Evolutionary conservation across 768 basidiomycete genomes (phyloP), one percentile per base, ranked within the genome.

Genomic region (Tubosaeta sp.): DNA sequence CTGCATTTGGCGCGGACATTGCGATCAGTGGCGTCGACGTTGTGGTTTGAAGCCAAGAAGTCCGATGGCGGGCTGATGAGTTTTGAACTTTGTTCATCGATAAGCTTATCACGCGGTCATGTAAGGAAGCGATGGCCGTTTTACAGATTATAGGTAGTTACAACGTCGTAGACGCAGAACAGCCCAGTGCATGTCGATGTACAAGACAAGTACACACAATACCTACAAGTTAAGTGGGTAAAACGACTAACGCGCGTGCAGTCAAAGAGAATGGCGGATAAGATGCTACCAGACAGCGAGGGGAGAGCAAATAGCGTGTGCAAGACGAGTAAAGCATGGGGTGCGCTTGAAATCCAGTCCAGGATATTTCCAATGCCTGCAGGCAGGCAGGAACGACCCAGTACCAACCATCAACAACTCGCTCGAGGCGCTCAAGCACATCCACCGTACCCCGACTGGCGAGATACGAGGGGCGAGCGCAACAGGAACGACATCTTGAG

Each of bases 381-480:
- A 70, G 60, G 67, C 67, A 32, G 58, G 56, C 45, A 51, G 35
- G 38, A 50, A 21, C 42, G 45, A 32, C 49, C 48, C 59, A 47
- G 40, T 24, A 36, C 38, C 55, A 42, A 50, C 55, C 27, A 46
- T 43, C 56, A 47, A 43, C 52, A 24, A 49, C 44, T 41, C 19
- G 48, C 32, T 58, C 60, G 3, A 49, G 58, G 54, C 58, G 53
- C 64, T 66, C 63, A 57, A 68, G 52, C 56, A 18, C 40, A 57
- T 47, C 52, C 66, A 48, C 45, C 56, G 52, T 32, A 7, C 62
- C 42, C 62, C 70, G 72, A 65, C 74, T 76, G 64, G 75, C 73
- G 70, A 70, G 56, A 56, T 56, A 54, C 65, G 57, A 49, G 50
- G 54, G 54, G 67, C 62, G 53, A 64, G 57, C 63, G 32, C 57